Percentiles rank a stretch among this genome's conserved stretches.
Evolutionary conservation across 805 yeast genomes (phyloP).

Genomic region (Wickerhamomyces strasburgensis): DNA sequence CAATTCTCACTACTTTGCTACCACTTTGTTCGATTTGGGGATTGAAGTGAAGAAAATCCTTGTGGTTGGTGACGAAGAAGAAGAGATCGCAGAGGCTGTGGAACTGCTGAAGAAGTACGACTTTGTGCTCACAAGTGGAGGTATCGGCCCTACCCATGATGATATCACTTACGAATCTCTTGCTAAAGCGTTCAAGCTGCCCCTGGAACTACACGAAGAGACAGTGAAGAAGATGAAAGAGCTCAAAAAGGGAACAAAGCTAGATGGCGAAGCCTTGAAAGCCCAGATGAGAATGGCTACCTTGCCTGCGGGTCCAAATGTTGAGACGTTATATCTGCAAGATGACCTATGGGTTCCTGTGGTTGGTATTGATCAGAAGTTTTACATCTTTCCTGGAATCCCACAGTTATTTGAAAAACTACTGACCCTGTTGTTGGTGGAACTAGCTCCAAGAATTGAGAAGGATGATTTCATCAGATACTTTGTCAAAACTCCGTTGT

Average conservation of each 20-base stretch:
- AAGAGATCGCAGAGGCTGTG: constrained; percentile 55
- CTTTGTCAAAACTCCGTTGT: constrained; percentile 54
- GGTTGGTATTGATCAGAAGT: constrained; percentile 58
- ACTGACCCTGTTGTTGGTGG: constrained; percentile 38
- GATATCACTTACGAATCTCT: constrained; percentile 78
- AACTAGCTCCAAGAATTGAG: constrained; percentile 34
- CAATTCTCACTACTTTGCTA: constrained; percentile 69
- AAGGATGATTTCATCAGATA: constrained; percentile 34
- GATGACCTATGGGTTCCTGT: constrained; percentile 80
- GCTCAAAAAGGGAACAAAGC: constrained; percentile 34
- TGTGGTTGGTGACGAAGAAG: constrained; percentile 73
- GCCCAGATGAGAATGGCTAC: constrained; percentile 81
- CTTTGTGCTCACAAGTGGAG: constrained; percentile 44
- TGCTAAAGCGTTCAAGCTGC: constrained; percentile 57
- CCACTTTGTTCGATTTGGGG: constrained; percentile 61
- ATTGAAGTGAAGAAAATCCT: constrained; percentile 60
- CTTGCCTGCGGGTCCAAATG: constrained; percentile 45
- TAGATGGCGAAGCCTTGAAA: constrained; percentile 38
- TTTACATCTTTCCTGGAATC: constrained; percentile 78
- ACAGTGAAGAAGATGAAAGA: constrained; percentile 57
- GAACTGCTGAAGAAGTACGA: constrained; percentile 44
- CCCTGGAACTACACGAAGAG: constrained; percentile 46
- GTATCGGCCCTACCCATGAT: constrained; percentile 87
- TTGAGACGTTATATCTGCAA: constrained; percentile 41
- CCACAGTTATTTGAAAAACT: constrained; percentile 66